These are phyloP conservation scores for Penicillium vulpinum DNA, from an alignment of 2,329 filamentous ascomycete species.

Conservation along the genomic window DNA sequence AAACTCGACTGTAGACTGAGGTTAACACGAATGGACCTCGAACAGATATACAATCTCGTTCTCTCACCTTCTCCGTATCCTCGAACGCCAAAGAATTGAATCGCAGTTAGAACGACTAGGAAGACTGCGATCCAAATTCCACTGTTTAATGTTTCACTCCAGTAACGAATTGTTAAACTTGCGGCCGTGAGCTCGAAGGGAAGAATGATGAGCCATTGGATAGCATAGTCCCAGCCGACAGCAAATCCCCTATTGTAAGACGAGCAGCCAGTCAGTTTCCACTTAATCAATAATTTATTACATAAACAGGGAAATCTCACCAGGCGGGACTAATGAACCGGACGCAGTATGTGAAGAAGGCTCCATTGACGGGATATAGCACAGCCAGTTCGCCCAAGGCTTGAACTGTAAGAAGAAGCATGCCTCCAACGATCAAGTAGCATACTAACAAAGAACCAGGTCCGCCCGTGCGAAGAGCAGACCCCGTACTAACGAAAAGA, in stretches of 20 bases:
- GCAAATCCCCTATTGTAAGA: slow-evolving; percentile 42
- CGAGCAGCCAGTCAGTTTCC: background rate
- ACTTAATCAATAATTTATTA: background rate
- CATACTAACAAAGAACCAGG: slow-evolving; percentile 38
- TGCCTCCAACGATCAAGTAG: slow-evolving; percentile 57
- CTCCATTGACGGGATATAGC: slow-evolving; percentile 62
- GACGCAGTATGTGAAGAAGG: slow-evolving; percentile 62
- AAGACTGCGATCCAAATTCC: slow-evolving; percentile 61
- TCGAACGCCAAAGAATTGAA: slow-evolving; percentile 60
- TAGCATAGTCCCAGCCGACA: slow-evolving; percentile 62
- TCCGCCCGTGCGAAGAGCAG: slow-evolving; percentile 39
- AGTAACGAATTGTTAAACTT: slow-evolving; percentile 56
- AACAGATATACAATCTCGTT: no score
- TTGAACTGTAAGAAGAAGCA: slow-evolving; percentile 61
- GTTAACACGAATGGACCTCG: background rate
- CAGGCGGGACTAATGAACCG: slow-evolving; percentile 63
- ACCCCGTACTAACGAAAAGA: slow-evolving; percentile 44
- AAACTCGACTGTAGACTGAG: slow-evolving; percentile 53
- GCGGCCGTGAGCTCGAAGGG: slow-evolving; percentile 72
- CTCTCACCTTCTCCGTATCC: slow-evolving; percentile 35
- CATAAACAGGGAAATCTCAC: slow-evolving; percentile 25
- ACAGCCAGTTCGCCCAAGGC: slow-evolving; percentile 63
- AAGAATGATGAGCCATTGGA: slow-evolving; percentile 80
- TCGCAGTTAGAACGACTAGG: slow-evolving; percentile 51
- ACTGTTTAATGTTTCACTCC: slow-evolving; percentile 52